Evolutionary conservation across 2,329 filamentous ascomycete species (phyloP), one percentile per base, ranked within the genome.

Genomic region (Monosporascus sp.): DNA sequence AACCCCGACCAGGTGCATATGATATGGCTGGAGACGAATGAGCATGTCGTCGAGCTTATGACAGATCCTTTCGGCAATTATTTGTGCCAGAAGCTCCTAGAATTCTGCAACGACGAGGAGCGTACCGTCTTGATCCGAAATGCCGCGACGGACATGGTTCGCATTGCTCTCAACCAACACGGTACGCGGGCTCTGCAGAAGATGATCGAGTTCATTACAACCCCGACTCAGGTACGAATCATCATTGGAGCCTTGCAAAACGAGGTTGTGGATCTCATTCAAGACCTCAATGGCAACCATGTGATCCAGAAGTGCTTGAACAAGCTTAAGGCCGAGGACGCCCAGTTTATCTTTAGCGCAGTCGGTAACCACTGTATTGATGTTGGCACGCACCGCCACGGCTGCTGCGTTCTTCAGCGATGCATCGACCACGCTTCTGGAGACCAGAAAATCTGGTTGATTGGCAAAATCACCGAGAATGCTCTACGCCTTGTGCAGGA

Each of bases 301-400:
- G 94, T 99, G 65, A 97, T 99, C 60, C 94, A 99, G 74, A 99
- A 99, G 75, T 99, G 94, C 66, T 82, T 99, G 51, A 99, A 97
- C 75, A 95, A 96, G 71, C 86, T 99, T 39, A 87, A 85, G 59
- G 79, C 90, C 2, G 75, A 82, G 49, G 89, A 97, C 70, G 90
- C 92, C 14, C 87, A 96, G 69, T 99, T 99, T 78, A 97, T 99
- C 68, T 97, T 97, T 64, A 88, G 94, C 65, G 92, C 93, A 50
- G 94, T 97, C 59, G 93, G 92, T 58, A 80, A 80, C 51, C 81
- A 94, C 68, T 96, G 91, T 68, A 81, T 97, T 58, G 86, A 88
- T 52, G 94, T 99, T 51, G 94, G 94, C 57, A 99, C 94, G 51
- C 94, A 99, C 67, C 90, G 94, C 58, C 94, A 99, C 68, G 94